phyloP scores from a whole-genome alignment of 306 rosid genomes.

The Lathyrus oleraceus region DNA sequence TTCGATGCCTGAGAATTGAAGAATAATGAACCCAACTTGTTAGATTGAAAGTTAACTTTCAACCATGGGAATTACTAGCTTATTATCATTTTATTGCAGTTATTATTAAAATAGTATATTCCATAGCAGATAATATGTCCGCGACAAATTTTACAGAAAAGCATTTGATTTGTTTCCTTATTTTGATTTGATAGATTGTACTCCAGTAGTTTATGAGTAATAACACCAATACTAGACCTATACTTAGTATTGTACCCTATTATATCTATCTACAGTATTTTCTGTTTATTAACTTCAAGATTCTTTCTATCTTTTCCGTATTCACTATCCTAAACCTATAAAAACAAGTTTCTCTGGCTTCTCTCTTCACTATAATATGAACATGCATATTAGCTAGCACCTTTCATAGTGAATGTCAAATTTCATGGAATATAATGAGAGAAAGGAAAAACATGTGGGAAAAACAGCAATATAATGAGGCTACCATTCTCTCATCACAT shows the following conservation, averaged over 20 bases:
- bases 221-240: neutral
- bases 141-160: neutral
- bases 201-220: neutral
- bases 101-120: neutral
- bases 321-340: neutral
- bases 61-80: constrained; percentile 1
- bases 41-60: constrained; percentile 15
- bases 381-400: neutral
- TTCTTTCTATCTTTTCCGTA: neutral
- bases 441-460: neutral
- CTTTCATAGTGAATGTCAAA: neutral
- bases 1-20: constrained; percentile 11
- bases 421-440: neutral
- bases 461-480: neutral
- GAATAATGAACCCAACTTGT: neutral
- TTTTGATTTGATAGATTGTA: neutral
- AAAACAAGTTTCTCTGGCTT: neutral
- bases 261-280: neutral
- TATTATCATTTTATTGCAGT: neutral
- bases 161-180: neutral
- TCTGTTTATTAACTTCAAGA: neutral
- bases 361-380: constrained; percentile 1
- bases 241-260: constrained; percentile 4
- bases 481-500: neutral
- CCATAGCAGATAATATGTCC: constrained; percentile 2